These are phyloP conservation scores for Metarhizium anisopliae DNA, from an alignment of 2,329 filamentous ascomycete genomes.

Conservation along the genomic window DNA sequence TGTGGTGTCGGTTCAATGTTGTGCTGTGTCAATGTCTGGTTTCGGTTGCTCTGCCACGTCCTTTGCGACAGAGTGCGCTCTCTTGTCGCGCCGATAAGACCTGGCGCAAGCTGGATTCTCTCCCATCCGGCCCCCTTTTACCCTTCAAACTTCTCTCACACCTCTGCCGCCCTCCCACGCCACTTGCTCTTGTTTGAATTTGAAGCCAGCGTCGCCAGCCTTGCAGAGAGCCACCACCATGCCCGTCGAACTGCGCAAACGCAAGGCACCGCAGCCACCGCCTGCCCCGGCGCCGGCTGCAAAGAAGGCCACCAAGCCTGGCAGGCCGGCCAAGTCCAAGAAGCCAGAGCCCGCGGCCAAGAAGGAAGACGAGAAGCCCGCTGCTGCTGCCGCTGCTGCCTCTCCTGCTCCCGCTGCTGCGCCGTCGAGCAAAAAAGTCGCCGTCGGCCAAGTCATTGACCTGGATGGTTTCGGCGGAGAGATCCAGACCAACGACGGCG, in stretches of 20 bases:
- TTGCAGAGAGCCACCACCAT: slow-evolving; percentile 24
- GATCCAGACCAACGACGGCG: slow-evolving; percentile 77
- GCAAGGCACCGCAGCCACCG: slow-evolving; percentile 44
- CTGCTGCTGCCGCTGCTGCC: background rate
- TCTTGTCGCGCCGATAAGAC: background rate
- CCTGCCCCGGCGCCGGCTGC: slow-evolving; percentile 34
- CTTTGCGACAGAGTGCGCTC: background rate
- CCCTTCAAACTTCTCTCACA: background rate
- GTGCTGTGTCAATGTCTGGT: background rate
- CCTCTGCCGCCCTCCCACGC: background rate
- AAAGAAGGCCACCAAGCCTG: slow-evolving; percentile 31
- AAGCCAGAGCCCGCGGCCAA: slow-evolving; percentile 15
- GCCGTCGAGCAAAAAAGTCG: slow-evolving; percentile 32
- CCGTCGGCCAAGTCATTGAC: slow-evolving; percentile 45
- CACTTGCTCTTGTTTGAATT: background rate
- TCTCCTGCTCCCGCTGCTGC: background rate
- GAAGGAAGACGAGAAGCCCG: slow-evolving; percentile 13
- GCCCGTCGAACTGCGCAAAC: slow-evolving; percentile 52
- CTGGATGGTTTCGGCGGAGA: slow-evolving; percentile 58
- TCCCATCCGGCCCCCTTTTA: background rate
- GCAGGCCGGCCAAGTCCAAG: slow-evolving; percentile 29
- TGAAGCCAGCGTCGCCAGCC: background rate
- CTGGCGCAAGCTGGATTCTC: background rate
- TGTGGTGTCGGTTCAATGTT: background rate
- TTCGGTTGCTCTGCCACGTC: background rate